Evolutionary conservation across 202 grass and related monocot species (phyloP).

Genomic region (Musa balbisiana): DNA sequence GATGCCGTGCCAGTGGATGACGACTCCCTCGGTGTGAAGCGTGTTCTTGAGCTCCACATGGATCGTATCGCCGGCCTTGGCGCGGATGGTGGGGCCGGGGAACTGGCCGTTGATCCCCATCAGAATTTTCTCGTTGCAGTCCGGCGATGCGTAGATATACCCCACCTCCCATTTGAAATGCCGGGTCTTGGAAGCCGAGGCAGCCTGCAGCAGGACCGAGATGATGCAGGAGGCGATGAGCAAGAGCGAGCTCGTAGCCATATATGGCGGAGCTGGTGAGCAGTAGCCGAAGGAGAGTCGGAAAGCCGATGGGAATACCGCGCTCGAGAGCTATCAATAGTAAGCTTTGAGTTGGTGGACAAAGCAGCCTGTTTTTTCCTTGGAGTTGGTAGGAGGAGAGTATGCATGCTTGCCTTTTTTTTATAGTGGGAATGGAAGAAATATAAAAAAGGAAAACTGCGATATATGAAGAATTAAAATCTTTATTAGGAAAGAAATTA

Average conservation of each 20-base stretch:
- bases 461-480: too few relatives aligned
- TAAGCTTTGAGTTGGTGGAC: too few relatives aligned
- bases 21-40: slow-evolving; percentile 59
- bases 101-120: slow-evolving; percentile 70
- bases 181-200: slow-evolving; percentile 29
- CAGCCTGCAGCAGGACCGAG: not conserved
- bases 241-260: not conserved
- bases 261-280: too few relatives aligned
- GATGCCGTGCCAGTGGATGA: slow-evolving; percentile 83
- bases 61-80: slow-evolving; percentile 50
- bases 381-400: too few relatives aligned
- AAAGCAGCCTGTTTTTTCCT: too few relatives aligned
- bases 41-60: slow-evolving; percentile 56
- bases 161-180: slow-evolving; percentile 73
- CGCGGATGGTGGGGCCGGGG: slow-evolving; percentile 55
- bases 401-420: too few relatives aligned
- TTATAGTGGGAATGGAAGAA: too few relatives aligned
- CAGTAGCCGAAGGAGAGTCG: too few relatives aligned
- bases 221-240: not conserved
- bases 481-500: too few relatives aligned
- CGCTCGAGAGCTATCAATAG: too few relatives aligned
- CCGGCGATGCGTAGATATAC: slow-evolving; percentile 58
- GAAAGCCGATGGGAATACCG: too few relatives aligned
- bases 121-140: slow-evolving; percentile 52
- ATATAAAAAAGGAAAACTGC: too few relatives aligned